Evolutionary conservation across 306 rosid species (phyloP).

Genomic region (Bauhinia variegata): DNA sequence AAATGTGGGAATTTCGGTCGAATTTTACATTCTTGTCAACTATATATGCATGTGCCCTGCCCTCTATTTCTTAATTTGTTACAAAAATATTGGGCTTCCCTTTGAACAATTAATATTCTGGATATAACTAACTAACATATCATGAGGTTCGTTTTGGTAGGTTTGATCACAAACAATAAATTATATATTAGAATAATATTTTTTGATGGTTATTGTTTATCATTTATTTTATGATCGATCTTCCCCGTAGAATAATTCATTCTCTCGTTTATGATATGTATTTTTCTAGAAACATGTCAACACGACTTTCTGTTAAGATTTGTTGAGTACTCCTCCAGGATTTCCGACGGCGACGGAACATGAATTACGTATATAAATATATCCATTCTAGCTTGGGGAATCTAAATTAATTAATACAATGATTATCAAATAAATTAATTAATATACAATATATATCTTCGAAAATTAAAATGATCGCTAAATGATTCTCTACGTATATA

Average conservation of each 20-base stretch:
- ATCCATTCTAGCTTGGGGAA: constrained; percentile 38
- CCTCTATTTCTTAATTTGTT: too few species aligned
- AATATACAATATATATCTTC: too few species aligned
- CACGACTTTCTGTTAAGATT: constrained; percentile 53
- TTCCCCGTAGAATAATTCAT: constrained; percentile 28
- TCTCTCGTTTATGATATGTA: neutral
- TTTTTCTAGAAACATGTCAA: constrained; percentile 40
- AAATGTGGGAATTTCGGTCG: constrained; percentile 67
- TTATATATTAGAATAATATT: constrained; percentile 21
- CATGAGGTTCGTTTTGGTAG: constrained; percentile 48
- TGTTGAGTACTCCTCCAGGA: constrained; percentile 39
- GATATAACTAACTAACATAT: constrained; percentile 45
- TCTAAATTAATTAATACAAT: too few species aligned
- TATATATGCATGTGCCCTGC: constrained; percentile 57
- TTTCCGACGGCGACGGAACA: constrained; percentile 53
- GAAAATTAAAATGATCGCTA: too few species aligned
- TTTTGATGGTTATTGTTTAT: too few species aligned
- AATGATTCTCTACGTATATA: constrained; percentile 8
- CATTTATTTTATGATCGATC: neutral
- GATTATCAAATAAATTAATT: too few species aligned
- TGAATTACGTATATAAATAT: too few species aligned
- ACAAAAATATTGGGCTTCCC: too few species aligned
- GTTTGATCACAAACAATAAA: constrained; percentile 28
- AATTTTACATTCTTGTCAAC: constrained; percentile 58
- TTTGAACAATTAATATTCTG: constrained; percentile 33